These are phyloP conservation scores for Arabidopsis thaliana DNA, from an alignment of 345 rosid genomes.

Conservation along the genomic window TAIR10.1 NC_003071.7:14527501-14528000, in stretches of 20 bases:
- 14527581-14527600: constrained; percentile 21
- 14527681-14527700: neutral
- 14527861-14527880: constrained; percentile 18
- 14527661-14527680: constrained; percentile 18
- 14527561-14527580: constrained; percentile 21
- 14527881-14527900: constrained; percentile 37
- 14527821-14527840: constrained; percentile 3
- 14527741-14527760: constrained; percentile 28
- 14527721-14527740: constrained; percentile 12
- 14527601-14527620: constrained; percentile 30
- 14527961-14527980: constrained; percentile 68
- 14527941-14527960: constrained; percentile 63
- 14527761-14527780: constrained; percentile 19
- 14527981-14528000: constrained; percentile 25
- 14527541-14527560: constrained; percentile 11
- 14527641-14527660: constrained; percentile 20
- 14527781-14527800: constrained; percentile 21
- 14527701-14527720: neutral
- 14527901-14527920: constrained; percentile 41
- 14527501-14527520: constrained; percentile 28
- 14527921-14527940: constrained; percentile 66
- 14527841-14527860: constrained; percentile 33
- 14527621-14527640: constrained; percentile 8
- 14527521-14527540: constrained; percentile 29
- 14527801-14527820: constrained; percentile 18